Base-by-base conservation (phyloP, 148 eudicot species). In the Rheum nobile region DNA sequence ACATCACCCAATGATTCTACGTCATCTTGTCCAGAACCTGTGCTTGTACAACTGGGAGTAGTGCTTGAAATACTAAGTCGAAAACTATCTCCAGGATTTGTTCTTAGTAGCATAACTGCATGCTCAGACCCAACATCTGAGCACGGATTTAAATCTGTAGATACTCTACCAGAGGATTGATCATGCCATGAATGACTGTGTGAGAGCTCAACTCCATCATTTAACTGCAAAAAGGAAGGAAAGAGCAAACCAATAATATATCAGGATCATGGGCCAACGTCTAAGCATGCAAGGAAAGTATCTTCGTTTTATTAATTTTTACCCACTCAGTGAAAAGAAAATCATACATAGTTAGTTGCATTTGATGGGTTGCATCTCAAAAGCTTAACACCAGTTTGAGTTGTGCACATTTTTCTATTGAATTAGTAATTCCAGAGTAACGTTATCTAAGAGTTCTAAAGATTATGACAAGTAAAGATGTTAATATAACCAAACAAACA, bases 1-100 rank as follows among this genome's bases (percentile, higher is more conserved):
- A 83, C 81, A 73, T 80, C 85, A 61, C 85, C 85, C 17, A 80
- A 76, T 21, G 85, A 77, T 63, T 83, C 85, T 54, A 80, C 55
- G 74, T 83, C 85, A 70, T 83, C 85, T 13, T 61, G 81, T 22
- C 81, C 83, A 38, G 85, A 83, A 44, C 81, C 75, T 57, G 32
- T 67, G 76, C 83, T 83, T 19, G 81, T 75, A 57, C 73, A 75
- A 71, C 85, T 78, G 29, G 83, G 85, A 17, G 81, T 48, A 17
- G 75, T 73, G 38, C 79, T 80, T 35, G 85, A 83, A 19, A 80
- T 83, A 67, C 85, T 83, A 48, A 83, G 42, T 24, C 83, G 79
- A 48, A 83, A 78, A 75, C 79, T 83, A 75, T 83, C 83, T 57
- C 76, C 80, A 72, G 71, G 21, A 72, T 75, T 75, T 75, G 79